Base-by-base conservation (phyloP, 1,284 basidiomycete species). In the Coniferiporia weirii region DNA sequence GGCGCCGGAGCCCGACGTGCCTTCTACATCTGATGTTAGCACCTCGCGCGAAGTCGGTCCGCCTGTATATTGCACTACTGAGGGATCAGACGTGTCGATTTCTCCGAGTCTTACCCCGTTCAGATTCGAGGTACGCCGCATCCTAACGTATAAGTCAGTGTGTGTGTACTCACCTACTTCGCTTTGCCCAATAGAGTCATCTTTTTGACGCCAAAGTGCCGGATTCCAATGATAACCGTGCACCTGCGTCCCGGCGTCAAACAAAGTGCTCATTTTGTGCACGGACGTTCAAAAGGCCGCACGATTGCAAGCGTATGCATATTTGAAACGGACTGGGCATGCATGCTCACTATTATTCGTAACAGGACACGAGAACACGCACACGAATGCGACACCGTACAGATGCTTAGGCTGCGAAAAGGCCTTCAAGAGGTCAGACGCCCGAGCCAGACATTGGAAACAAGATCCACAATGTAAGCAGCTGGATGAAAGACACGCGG, bases 371-470 rank as follows among this genome's bases (percentile, higher is more conserved):
- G 56, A 54, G 48, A 59, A 58, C 51, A 57, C 52, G 13, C 62
- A 63, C 45, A 63, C 62, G 0, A 59, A 59, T 32, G 54, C 56
- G 35, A 51, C 50, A 4, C 62, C 62, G 2, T 63, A 63, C 32
- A 46, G 20, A 4, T 63, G 62, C 50, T 59, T 53, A 22, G 62
- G 59, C 13, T 63, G 62, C 44, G 51, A 52, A 19, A 52, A 53
- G 9, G 51, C 54, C 13, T 63, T 57, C 52, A 61, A 58, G 46
- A 54, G 62, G 54, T 50, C 59, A 12, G 62, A 63, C 45, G 59
- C 59, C 12, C 62, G 62, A 36, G 54, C 61, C 50, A 52, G 59
- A n/a, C 62, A 63, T 36, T 63, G 62, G 62, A 55, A 57, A 20
- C 40, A 54, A 15, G 46, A 57, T 36, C 62, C 62, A 22, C 36